Conservation (phyloP, 208 protist species). For the Leishmania arabica region DNA sequence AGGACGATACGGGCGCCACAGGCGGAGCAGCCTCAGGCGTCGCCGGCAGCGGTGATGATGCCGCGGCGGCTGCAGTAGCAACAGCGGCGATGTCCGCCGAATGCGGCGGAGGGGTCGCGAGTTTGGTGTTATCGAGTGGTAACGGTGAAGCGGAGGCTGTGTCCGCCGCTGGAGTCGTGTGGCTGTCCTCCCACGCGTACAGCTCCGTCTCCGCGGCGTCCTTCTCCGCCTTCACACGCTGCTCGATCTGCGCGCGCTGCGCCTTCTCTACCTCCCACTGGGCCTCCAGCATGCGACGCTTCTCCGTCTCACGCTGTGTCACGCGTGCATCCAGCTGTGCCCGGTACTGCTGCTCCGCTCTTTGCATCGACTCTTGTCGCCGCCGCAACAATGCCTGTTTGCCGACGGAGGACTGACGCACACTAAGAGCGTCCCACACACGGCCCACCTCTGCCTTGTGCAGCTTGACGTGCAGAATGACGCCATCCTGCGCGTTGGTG, state of each 20-base stretch:
- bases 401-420: conserved; percentile 24
- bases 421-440: conserved; percentile 69
- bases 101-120: conserved; percentile 13
- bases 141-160: neutral
- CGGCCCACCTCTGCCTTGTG: conserved; percentile 48
- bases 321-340: conserved; percentile 62
- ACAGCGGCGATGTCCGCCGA: conserved; percentile 21
- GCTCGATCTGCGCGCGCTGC: conserved; percentile 81
- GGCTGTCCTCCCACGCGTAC: conserved; percentile 69
- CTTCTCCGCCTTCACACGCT: conserved; percentile 66
- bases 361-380: conserved; percentile 59
- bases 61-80: neutral
- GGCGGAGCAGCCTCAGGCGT: neutral
- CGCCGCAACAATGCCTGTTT: conserved; percentile 66
- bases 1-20: neutral
- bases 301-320: conserved; percentile 73
- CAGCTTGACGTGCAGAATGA: conserved; percentile 65
- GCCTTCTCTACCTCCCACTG: conserved; percentile 92
- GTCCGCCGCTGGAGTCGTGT: conserved; percentile 8
- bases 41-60: neutral
- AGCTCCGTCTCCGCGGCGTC: conserved; percentile 68
- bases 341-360: conserved; percentile 78
- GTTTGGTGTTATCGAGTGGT: neutral
- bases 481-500: conserved; percentile 15
- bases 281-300: conserved; percentile 82